phyloP scores from a whole-genome alignment of 768 basidiomycete species.

The Kwoniella sp. region DNA sequence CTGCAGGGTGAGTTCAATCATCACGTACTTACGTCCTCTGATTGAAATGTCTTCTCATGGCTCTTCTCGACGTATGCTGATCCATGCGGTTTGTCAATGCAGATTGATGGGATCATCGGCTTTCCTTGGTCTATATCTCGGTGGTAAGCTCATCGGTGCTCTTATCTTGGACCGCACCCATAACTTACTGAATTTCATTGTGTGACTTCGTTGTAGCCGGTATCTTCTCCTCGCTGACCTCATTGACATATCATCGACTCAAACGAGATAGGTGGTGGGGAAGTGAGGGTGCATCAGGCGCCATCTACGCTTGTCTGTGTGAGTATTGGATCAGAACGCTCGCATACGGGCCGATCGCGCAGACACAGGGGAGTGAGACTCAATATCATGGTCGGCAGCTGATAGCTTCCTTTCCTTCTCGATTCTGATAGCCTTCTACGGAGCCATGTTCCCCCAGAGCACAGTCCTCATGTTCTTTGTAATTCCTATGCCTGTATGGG shows the following conservation, averaged over 20 bases:
- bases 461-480: conserved; percentile 54
- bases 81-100: too few species aligned
- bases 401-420: neutral
- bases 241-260: conserved; percentile 43
- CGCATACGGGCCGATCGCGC: too few species aligned
- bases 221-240: conserved; percentile 42
- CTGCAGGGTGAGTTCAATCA: conserved; percentile 42
- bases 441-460: conserved; percentile 46
- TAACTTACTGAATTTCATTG: neutral
- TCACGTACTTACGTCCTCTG: conserved; percentile 5
- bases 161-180: neutral
- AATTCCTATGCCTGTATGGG: conserved; percentile 53
- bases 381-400: neutral
- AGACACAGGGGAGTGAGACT: too few species aligned
- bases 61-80: too few species aligned
- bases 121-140: conserved; percentile 53
- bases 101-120: conserved; percentile 50
- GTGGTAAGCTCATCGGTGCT: conserved; percentile 31
- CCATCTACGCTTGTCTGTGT: conserved; percentile 51
- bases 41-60: too few species aligned
- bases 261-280: conserved; percentile 35
- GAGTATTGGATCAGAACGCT: neutral
- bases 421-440: conserved; percentile 53
- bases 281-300: conserved; percentile 53
- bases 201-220: conserved; percentile 29